Percentiles rank a stretch among this genome's conserved stretches.
Evolutionary conservation across 495 filamentous ascomycete species (phyloP).

Genomic region (Evansstolkia leycettana): DNA sequence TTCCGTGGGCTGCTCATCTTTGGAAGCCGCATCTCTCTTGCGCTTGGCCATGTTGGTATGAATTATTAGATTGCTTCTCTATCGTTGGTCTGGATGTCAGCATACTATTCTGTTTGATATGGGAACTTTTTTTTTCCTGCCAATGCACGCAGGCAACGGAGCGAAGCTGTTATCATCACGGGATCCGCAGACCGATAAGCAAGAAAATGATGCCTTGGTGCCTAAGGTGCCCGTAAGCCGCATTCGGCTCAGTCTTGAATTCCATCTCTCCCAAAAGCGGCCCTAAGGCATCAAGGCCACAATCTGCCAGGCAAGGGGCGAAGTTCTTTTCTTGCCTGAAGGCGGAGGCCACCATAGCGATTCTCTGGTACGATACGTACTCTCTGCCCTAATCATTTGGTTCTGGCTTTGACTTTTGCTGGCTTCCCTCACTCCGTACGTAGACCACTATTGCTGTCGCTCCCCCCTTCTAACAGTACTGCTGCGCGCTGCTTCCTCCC

Average conservation of each 20-base stretch:
- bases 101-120: not conserved
- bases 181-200: not conserved
- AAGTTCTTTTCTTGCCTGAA: conserved; percentile 3
- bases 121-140: conserved; percentile 14
- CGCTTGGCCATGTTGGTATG: conserved; percentile 60
- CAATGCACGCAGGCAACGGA: conserved; percentile 9
- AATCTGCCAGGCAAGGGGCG: not conserved
- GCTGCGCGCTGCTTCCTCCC: conserved; percentile 7
- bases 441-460: not conserved
- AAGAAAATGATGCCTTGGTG: conserved; percentile 2
- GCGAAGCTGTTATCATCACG: conserved; percentile 1
- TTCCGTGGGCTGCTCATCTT: conserved; percentile 18
- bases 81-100: not conserved
- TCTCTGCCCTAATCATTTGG: not conserved
- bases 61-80: conserved; percentile 5
- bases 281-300: too few species aligned
- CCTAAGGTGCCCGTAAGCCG: conserved; percentile 2
- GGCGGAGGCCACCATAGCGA: not conserved
- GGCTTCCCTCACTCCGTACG: too few species aligned
- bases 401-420: not conserved
- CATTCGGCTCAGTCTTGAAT: not conserved
- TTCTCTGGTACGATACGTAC: not conserved
- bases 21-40: conserved; percentile 46
- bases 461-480: not conserved
- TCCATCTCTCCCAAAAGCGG: too few species aligned